A percentile compares a stretch with the other conserved stretches of the same genome.
Evolutionary conservation across 2,329 filamentous ascomycete genomes (phyloP).

Genomic region (Penicillium sp.): DNA sequence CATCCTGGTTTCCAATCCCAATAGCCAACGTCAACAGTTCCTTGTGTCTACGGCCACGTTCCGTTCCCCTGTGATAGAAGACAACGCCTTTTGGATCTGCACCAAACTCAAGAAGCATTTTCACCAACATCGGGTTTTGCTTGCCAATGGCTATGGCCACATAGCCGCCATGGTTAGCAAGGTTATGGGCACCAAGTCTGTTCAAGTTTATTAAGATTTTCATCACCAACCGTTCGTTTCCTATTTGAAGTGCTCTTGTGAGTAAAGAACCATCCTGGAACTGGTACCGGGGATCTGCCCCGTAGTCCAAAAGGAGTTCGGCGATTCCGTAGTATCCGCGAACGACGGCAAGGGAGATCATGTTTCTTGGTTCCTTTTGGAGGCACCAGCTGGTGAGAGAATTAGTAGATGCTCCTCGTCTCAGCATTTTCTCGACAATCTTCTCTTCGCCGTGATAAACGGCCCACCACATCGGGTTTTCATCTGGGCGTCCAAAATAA

Average conservation of each 20-base stretch:
- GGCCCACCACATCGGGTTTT: neutral
- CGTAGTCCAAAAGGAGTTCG: slow-evolving; percentile 4
- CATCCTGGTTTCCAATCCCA: neutral
- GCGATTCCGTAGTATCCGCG: slow-evolving; percentile 1
- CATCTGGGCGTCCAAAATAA: neutral
- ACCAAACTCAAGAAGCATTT: neutral
- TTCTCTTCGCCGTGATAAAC: slow-evolving; percentile 4
- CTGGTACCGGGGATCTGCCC: neutral
- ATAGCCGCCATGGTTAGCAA: neutral
- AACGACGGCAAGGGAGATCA: slow-evolving; percentile 1
- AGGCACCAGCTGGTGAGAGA: neutral
- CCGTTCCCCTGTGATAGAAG: neutral
- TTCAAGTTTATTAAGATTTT: neutral
- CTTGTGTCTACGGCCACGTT: neutral
- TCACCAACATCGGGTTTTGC: neutral
- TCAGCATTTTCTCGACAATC: slow-evolving; percentile 1
- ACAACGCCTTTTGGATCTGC: neutral
- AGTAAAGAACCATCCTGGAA: neutral
- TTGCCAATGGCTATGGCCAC: neutral
- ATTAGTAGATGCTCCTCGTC: neutral
- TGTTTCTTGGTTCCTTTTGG: neutral
- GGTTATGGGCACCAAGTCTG: neutral
- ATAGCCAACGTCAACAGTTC: neutral
- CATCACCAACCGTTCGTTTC: neutral
- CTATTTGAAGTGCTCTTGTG: neutral